Evolutionary conservation across 495 filamentous ascomycete genomes (phyloP), one percentile per base, ranked within the genome.

Genomic region (Neurospora sublineolata): DNA sequence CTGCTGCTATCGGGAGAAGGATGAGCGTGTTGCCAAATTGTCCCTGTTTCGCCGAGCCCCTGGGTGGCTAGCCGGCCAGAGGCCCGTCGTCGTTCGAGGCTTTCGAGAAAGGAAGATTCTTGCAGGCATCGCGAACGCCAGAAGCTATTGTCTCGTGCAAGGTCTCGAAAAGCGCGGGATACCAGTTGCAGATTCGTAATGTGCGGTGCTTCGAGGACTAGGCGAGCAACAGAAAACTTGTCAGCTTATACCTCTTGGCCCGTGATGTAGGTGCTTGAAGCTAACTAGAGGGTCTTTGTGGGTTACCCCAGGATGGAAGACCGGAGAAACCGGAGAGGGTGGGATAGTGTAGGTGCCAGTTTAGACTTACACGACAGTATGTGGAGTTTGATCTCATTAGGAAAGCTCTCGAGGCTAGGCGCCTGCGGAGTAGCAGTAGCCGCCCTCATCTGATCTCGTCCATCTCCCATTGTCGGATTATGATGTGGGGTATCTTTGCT

Each of bases 81-180:
- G 4, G 78, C 75, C 68, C 80, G 82, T 18, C 83, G 82, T 36
- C 81, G 81, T 33, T 83, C 81, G 23, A 87, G 82, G 44, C 79
- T 78, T 74, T 87, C 82, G 67, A 87, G 78, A 68, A 82, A 86
- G 37, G 85, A 75, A 1, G 92, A 93, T 67, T 89, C 79, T 64
- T 91, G 86, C 77, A 95, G 90, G 78, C 91, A 94, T 79, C 89
- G 86, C 16, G 86, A 79, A 75, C 89, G 89, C 94, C 94, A 97
- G 27, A 92, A 82, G 30, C 81, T 86, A 72, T 92, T 88, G 78
- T 97, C 93, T 20, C 92, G 90, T 30, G 87, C 88, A 38, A 95
- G 83, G n/a, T 81, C 80, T 36, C 89, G 85, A 76, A 93, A 87
- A 44, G 85, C 85, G 72, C 85, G 89, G 18, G 88, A 94, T 20